Evolutionary conservation across 768 basidiomycete genomes (phyloP).

Genomic region (Hericium rajendrae): DNA sequence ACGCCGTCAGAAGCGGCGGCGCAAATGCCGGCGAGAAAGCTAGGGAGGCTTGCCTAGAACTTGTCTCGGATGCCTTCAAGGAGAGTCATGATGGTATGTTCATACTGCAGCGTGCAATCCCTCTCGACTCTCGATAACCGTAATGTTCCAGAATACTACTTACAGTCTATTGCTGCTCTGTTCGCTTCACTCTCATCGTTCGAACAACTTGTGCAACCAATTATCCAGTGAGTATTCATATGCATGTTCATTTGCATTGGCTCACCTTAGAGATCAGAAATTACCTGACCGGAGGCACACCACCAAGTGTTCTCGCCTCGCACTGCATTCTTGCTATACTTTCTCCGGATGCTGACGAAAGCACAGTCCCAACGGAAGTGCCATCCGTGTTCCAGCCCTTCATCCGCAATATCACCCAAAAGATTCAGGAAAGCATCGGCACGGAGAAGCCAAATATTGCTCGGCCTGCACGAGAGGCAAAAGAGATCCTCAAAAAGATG

Average conservation of each 20-base stretch:
- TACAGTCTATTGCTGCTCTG: constrained; percentile 52
- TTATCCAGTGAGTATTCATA: constrained; percentile 50
- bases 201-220: constrained; percentile 50
- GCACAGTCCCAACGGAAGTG: constrained; percentile 13
- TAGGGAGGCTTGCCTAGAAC: constrained; percentile 60
- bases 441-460: constrained; percentile 65
- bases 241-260: neutral
- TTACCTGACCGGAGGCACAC: constrained; percentile 59
- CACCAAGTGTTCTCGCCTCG: constrained; percentile 52
- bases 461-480: constrained; percentile 74
- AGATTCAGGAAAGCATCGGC: constrained; percentile 58
- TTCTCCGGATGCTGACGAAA: constrained; percentile 37
- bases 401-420: constrained; percentile 57
- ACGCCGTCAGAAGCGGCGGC: constrained; percentile 61
- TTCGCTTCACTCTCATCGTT: constrained; percentile 55
- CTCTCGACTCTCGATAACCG: neutral
- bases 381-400: constrained; percentile 57
- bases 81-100: constrained; percentile 55
- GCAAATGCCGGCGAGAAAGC: constrained; percentile 72
- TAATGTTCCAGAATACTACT: constrained; percentile 49
- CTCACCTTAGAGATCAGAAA: constrained; percentile 27
- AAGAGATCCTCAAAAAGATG: constrained; percentile 43
- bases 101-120: neutral
- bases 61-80: constrained; percentile 72
- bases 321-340: constrained; percentile 52